phyloP scores from a whole-genome alignment of 2,329 filamentous ascomycete species.

The Penicillium sp. region DNA sequence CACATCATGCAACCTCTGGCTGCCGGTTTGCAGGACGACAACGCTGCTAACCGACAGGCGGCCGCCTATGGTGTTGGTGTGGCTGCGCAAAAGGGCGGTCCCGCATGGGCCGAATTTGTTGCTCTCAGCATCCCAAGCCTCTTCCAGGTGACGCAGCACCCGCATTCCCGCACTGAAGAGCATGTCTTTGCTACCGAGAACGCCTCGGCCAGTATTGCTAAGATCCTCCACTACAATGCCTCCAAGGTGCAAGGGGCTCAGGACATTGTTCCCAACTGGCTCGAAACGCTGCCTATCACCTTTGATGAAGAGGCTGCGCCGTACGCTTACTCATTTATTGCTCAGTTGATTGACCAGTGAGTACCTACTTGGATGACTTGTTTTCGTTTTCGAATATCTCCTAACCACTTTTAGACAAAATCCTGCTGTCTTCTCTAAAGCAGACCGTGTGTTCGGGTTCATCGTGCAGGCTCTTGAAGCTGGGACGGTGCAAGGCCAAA shows the following conservation, averaged over 20 bases:
- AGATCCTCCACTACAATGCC: constrained; percentile 87
- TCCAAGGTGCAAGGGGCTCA: constrained; percentile 69
- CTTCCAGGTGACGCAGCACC: constrained; percentile 75
- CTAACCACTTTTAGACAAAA: constrained; percentile 61
- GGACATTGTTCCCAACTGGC: constrained; percentile 74
- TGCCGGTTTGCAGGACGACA: constrained; percentile 75
- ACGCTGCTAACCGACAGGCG: constrained; percentile 88
- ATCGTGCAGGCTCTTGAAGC: constrained; percentile 86
- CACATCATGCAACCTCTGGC: constrained; percentile 84
- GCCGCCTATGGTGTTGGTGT: constrained; percentile 95
- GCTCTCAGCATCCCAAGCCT: constrained; percentile 71
- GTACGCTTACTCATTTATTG: constrained; percentile 88
- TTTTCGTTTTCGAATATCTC: constrained; percentile 1
- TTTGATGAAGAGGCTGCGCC: constrained; percentile 97
- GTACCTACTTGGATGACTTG: constrained; percentile 44
- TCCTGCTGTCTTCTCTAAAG: constrained; percentile 69
- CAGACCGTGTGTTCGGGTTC: constrained; percentile 73
- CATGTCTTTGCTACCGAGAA: constrained; percentile 98
- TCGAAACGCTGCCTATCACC: constrained; percentile 81
- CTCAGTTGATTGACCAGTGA: constrained; percentile 90
- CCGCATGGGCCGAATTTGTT: constrained; percentile 80
- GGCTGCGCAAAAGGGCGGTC: constrained; percentile 85
- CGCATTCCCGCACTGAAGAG: constrained; percentile 79
- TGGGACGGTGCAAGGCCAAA: constrained; percentile 80
- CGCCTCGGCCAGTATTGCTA: constrained; percentile 90